These are phyloP conservation scores for Circinella minor DNA, from an alignment of 371 early-diverging fungal species.

Conservation along the genomic window DNA sequence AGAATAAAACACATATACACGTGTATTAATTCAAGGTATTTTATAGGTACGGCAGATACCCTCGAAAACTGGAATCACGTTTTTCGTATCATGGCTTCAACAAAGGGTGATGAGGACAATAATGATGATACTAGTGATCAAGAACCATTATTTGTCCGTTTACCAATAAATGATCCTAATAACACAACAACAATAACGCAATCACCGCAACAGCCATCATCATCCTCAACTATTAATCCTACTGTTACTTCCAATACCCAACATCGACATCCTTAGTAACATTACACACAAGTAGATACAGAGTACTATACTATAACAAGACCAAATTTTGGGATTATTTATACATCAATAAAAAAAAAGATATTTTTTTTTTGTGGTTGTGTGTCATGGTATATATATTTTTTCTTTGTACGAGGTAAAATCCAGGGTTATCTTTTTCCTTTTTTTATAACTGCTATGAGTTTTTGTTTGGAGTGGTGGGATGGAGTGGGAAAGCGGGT, in stretches of 20 bases:
- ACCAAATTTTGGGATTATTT: too few relatives aligned
- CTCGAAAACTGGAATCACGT: conserved; percentile 18
- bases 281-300: too few relatives aligned
- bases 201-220: too few relatives aligned
- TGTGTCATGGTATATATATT: too few relatives aligned
- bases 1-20: not conserved
- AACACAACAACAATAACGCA: too few relatives aligned
- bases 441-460: not conserved
- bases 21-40: not conserved
- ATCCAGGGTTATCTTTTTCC: not conserved
- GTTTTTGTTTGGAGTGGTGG: too few relatives aligned
- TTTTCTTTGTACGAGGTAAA: too few relatives aligned
- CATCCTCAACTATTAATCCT: not conserved
- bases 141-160: conserved; percentile 7
- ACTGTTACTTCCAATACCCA: too few relatives aligned
- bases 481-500: too few relatives aligned
- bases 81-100: conserved; percentile 15
- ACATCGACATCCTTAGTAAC: too few relatives aligned
- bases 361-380: not conserved
- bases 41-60: conserved; percentile 8
- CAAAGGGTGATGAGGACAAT: not conserved
- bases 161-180: conserved; percentile 3
- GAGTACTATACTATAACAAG: too few relatives aligned
- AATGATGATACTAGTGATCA: not conserved
- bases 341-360: too few relatives aligned